Evolutionary conservation across 257 asterid genomes (phyloP).

Genomic region (Paraleonurus japonicus): DNA sequence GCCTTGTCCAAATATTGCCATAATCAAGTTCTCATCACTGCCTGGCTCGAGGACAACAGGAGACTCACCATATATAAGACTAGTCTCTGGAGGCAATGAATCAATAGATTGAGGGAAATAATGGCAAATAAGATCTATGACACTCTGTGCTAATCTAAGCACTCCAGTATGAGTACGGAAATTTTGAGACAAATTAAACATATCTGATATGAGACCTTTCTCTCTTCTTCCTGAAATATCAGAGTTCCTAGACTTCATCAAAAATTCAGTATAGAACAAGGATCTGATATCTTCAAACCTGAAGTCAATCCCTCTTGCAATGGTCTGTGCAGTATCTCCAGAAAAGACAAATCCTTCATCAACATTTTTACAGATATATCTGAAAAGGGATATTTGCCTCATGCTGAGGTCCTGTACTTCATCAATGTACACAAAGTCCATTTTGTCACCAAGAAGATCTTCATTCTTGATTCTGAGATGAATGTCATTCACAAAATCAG

Average conservation of each 20-base stretch:
- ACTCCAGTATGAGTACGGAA: conserved; percentile 73
- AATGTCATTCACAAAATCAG: conserved; percentile 63
- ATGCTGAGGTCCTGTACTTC: conserved; percentile 72
- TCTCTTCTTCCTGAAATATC: conserved; percentile 29
- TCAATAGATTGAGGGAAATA: conserved; percentile 61
- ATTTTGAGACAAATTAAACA: conserved; percentile 50
- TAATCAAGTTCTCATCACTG: conserved; percentile 48
- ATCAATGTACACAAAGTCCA: conserved; percentile 72
- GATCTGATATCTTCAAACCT: conserved; percentile 64
- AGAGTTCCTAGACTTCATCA: conserved; percentile 30
- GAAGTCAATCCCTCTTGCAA: conserved; percentile 66
- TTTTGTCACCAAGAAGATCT: conserved; percentile 45
- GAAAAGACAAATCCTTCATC: conserved; percentile 67
- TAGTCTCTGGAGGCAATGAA: conserved; percentile 51
- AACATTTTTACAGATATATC: conserved; percentile 57
- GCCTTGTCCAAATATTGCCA: conserved; percentile 51
- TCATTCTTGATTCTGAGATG: conserved; percentile 43
- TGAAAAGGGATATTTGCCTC: conserved; percentile 59
- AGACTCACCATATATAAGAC: conserved; percentile 62
- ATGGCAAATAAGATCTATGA: conserved; percentile 47
- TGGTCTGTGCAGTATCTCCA: conserved; percentile 73
- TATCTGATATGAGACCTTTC: conserved; percentile 47
- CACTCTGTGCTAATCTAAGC: conserved; percentile 63
- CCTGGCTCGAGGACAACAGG: conserved; percentile 57
- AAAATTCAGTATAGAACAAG: conserved; percentile 54